Evolutionary conservation across 257 asterid genomes (phyloP), one percentile per base, ranked within the genome.

Genomic region (Capsicum chinense): DNA sequence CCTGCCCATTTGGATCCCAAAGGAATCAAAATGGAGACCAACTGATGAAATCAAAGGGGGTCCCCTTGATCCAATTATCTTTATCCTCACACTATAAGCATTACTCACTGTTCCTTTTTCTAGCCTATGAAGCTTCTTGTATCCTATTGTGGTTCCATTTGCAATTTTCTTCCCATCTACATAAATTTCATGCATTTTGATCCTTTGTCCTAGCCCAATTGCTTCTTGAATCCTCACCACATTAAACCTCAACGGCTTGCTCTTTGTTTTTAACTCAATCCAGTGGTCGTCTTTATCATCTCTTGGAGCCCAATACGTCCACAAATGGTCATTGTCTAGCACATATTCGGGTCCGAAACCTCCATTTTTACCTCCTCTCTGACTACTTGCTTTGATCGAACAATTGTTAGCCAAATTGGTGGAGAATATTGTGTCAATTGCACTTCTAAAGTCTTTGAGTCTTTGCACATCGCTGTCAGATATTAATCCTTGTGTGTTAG

Each of bases 151-250:
- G 62, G 93, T 94, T 44, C 97, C 98, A 21, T 78, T 83, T 0
- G 87, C 97, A 83, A 94, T 85, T 83, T 39, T 85, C 10, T 0
- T 47, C 57, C 98, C 97, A 15, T 96, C 95, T 0, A 68, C 92
- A 50, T 89, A 93, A 33, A 96, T 83, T 26, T 89, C 90, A 78
- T 94, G 98, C 17, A 79, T 84, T 85, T 85, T 84, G 14, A 96
- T 79, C 89, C 98, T 86, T 82, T 96, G 98, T 8, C 98, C 99
- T 83, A 96, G 56, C 17, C 98, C 99, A 5, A 94, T 90, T 2
- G 98, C 98, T 86, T 96, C 99, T 89, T 96, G 99, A 79, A 96
- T 90, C 83, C 97, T 83, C 2, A 95, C 63, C 91, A 95, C 98
- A 7, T 96, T 96, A 85, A 96, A 96, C 56, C 26, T 85, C n/a